Conservation (phyloP, 768 basidiomycete genomes). For the Pilatotrama ljubarskyi region DNA sequence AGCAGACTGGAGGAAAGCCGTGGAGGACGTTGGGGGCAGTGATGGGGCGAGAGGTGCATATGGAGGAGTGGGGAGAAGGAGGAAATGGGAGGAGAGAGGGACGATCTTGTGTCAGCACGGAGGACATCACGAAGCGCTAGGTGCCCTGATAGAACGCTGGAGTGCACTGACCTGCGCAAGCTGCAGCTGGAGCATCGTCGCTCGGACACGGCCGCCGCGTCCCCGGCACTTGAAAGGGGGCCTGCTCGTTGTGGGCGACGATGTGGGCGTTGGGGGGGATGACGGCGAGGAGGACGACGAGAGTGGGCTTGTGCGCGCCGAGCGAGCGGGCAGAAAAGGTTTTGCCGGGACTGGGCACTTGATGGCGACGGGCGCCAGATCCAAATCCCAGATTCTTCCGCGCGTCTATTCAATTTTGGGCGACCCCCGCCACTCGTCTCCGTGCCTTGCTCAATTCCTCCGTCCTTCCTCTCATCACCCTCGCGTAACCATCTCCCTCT, state of each 20-base stretch:
- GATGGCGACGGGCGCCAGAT: neutral
- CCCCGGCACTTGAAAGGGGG: constrained; percentile 3
- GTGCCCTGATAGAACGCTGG: constrained; percentile 20
- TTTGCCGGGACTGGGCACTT: neutral
- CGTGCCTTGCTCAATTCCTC: neutral
- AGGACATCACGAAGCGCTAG: constrained; percentile 21
- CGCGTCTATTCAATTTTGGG: constrained; percentile 24
- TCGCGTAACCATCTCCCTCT: neutral
- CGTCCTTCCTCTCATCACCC: neutral
- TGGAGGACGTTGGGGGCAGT: constrained; percentile 1
- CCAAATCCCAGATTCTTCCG: constrained; percentile 11
- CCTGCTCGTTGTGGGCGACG: constrained; percentile 16
- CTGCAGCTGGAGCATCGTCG: constrained; percentile 19
- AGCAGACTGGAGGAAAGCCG: constrained; percentile 8
- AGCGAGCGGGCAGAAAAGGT: neutral
- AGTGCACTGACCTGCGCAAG: constrained; percentile 20
- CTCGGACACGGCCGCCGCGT: constrained; percentile 7
- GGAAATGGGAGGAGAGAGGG: constrained; percentile 5
- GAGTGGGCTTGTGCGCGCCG: neutral
- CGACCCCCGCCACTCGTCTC: neutral
- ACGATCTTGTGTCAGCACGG: constrained; percentile 23
- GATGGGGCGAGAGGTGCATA: constrained; percentile 5
- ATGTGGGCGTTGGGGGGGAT: neutral
- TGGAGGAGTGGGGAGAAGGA: neutral
- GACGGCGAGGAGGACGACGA: neutral